Conservation (phyloP, 495 filamentous ascomycete species). For the Aspergillus mulundensis region DNA sequence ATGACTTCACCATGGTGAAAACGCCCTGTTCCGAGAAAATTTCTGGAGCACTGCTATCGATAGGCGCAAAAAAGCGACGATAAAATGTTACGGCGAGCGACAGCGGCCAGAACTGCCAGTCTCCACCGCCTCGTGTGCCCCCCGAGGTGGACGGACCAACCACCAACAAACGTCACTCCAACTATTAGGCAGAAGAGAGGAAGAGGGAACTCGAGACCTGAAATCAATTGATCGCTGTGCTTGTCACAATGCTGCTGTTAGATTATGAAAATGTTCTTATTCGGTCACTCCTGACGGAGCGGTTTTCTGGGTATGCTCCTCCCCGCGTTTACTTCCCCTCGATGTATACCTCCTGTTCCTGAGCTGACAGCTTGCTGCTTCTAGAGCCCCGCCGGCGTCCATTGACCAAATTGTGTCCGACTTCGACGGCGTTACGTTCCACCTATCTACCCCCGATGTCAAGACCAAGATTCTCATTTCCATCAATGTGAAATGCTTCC, state of each 20-base stretch:
- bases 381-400: constrained; percentile 72
- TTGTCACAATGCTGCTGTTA: constrained; percentile 75
- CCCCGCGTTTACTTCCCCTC: constrained; percentile 15
- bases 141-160: background rate
- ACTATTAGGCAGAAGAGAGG: constrained; percentile 15
- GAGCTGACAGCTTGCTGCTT: constrained; percentile 29
- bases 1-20: constrained; percentile 89
- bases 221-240: constrained; percentile 7
- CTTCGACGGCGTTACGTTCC: constrained; percentile 96
- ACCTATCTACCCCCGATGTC: constrained; percentile 89
- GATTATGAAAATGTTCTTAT: constrained; percentile 99
- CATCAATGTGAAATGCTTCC: constrained; percentile 89
- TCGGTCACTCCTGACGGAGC: constrained; percentile 89
- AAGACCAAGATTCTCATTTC: constrained; percentile 93
- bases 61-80: constrained; percentile 30
- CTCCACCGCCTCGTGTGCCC: constrained; percentile 30
- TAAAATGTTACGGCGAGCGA: constrained; percentile 35
- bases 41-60: constrained; percentile 36
- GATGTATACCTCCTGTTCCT: constrained; percentile 27
- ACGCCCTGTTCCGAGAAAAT: constrained; percentile 29
- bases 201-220: constrained; percentile 14
- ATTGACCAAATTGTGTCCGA: constrained; percentile 98
- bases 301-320: constrained; percentile 73
- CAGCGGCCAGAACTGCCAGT: constrained; percentile 26
- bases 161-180: constrained; percentile 20